phyloP scores from a whole-genome alignment of 73 alveolate genomes.

The Tetrahymena elliotti region DNA sequence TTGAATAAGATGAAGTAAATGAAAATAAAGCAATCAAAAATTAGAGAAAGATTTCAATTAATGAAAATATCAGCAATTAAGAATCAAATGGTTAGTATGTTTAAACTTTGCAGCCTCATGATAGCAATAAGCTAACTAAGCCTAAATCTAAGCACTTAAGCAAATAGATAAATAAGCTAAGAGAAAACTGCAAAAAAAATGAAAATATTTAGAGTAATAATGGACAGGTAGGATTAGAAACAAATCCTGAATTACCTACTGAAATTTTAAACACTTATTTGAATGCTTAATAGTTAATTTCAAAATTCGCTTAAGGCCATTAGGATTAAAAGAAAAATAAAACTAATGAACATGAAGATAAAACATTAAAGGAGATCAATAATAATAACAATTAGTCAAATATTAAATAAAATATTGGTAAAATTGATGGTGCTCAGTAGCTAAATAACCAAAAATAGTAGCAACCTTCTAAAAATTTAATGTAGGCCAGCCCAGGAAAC shows the following conservation, averaged over 20 bases:
- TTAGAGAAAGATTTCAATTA: neutral
- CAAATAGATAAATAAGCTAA: neutral
- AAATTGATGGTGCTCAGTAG: neutral
- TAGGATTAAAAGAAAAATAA: neutral
- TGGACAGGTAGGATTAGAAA: neutral
- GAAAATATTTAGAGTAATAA: neutral
- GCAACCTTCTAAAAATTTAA: neutral
- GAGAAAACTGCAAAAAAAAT: neutral
- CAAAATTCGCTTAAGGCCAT: neutral
- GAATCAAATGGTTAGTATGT: neutral
- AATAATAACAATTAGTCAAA: too few relatives aligned
- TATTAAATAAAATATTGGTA: neutral
- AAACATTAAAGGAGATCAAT: too few relatives aligned
- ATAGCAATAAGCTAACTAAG: neutral
- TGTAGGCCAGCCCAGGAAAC: neutral
- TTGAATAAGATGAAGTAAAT: neutral
- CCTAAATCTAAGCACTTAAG: neutral
- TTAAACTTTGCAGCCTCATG: neutral
- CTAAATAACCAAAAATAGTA: neutral
- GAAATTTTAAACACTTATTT: neutral
- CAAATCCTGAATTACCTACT: neutral
- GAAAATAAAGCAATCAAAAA: neutral
- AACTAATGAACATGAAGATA: neutral
- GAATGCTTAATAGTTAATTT: neutral
- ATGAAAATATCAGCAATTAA: neutral